Base-by-base conservation (phyloP, 2,329 filamentous ascomycete species). In the Sporothrix variecibatus region DNA sequence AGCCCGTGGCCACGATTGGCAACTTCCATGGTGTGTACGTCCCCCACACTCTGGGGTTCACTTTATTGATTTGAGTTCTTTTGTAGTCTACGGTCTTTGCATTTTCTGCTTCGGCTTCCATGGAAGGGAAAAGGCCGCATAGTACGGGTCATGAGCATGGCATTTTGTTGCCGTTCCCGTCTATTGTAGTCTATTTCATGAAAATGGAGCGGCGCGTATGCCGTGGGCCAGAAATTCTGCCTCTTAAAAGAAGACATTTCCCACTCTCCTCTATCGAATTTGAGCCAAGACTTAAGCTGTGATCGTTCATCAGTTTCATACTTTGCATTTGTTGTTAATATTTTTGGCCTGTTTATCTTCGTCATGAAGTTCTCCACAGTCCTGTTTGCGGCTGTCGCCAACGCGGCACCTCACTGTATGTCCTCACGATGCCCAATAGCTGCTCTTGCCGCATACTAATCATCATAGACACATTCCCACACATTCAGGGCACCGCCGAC, bases 401-500 rank as follows among this genome's bases (percentile, higher is more conserved):
- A 64, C 67, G 67, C 75, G 20, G 76, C 58, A 23, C 58, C 76
- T 38, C 76, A 77, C 72, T 77, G 76, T 77, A 40, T n/a, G 75
- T 72, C 28, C 38, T 15, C 34, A 11, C 8, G 23, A 34, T 5
- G 15, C 12, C 5, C n/a, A 12, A 31, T 31, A 34, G 11, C 49
- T 23, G 1, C 49, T 23, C 7, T 23, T 6, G 11, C 9, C 17
- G 20, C 34, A 17, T 38, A 53, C 40, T 68, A 43, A 64, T 8
- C 38, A 5, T 26, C 15, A 2, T 58, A 78, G 77, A 78, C 72
- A 77, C 76, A 0, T 78, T 78, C 72, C 75, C 77, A 1, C 70
- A 78, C 49, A 71, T 77, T 12, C 73, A 71, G 46, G 72, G 72
- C 46, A 74, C 76, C 3, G 76, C 71, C 6, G 80, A 80, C 72